These are phyloP conservation scores for Euphorbia tirucalli DNA, from an alignment of 345 rosid genomes.

Conservation along the genomic window DNA sequence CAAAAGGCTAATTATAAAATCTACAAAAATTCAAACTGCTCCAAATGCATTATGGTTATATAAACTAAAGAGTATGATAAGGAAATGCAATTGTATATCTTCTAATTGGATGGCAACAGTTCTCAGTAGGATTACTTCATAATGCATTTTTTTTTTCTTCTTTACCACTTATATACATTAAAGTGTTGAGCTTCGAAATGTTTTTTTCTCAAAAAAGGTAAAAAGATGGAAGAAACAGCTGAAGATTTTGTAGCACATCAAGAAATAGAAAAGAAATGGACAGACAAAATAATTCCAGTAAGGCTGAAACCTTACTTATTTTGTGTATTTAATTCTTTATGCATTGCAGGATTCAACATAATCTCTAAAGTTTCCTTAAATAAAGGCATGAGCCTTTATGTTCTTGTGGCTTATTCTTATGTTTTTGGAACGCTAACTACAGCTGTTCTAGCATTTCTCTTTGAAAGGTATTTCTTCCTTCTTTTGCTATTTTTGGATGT, in stretches of 20 bases:
- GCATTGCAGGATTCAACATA: slow-evolving; percentile 13
- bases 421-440: slow-evolving; percentile 13
- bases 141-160: too few relatives aligned
- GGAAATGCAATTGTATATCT: too few relatives aligned
- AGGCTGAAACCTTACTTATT: background rate
- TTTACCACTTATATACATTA: too few relatives aligned
- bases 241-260: background rate
- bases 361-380: slow-evolving; percentile 14
- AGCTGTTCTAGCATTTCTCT: slow-evolving; percentile 13
- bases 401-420: slow-evolving; percentile 18
- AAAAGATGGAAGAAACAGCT: too few relatives aligned
- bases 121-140: too few relatives aligned
- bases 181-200: too few relatives aligned
- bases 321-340: background rate
- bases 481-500: background rate
- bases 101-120: too few relatives aligned
- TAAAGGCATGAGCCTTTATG: slow-evolving; percentile 18
- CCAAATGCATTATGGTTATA: too few relatives aligned
- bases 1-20: too few relatives aligned
- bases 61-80: too few relatives aligned
- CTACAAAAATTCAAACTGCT: too few relatives aligned
- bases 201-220: too few relatives aligned
- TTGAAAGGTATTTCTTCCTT: background rate
- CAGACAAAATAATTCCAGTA: background rate
- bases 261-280: background rate